Evolutionary conservation across 352 stramenopile genomes (phyloP), one percentile per base, ranked within the genome.

Genomic region (Globisporangium viniferum): DNA sequence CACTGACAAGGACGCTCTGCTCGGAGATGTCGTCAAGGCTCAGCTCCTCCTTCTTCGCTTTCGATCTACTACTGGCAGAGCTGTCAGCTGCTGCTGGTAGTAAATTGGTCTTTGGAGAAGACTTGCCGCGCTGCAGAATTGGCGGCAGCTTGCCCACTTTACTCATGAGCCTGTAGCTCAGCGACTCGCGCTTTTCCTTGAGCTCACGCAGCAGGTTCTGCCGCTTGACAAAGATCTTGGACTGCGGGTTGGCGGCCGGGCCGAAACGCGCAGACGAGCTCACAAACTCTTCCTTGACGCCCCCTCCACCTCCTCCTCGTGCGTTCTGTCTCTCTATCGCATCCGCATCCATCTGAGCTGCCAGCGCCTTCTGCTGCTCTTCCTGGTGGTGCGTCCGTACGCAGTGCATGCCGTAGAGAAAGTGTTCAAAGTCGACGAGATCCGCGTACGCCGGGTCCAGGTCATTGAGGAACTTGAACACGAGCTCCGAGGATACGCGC

Each of bases 391-490:
- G 71, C 35, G 79, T 53, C 1, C 86, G 83, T 27, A 89, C 82
- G 61, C 84, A 89, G 67, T 91, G 83, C 86, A 93, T 93, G 64
- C 81, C 86, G 58, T 90, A 93, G 9, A 93, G 51, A 68, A 92
- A 93, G 65, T 93, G 84, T 55, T 93, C 86, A 59, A 92, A 87
- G 71, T 93, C 86, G 9, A 93, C 84, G 1, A 93, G 78, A 29
- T 93, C 86, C 9, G 80, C 82, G 57, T 90, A 93, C 24, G 83
- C 86, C 1, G 83, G 82, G 35, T 93, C 86, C 8, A 91, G 75
- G 0, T 74, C 78, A 33, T 73, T 15, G 1, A 93, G 70, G 61
- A 89, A 78, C 18, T 78, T 59, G 2, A 73, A 79, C 3, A 93
- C 86, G 51, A 80, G 76, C 0, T 73, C 66, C 0, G 77, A 59